Evolutionary conservation across 2,329 filamentous ascomycete genomes (phyloP).

Genomic region (Paracamarosporium sp.): DNA sequence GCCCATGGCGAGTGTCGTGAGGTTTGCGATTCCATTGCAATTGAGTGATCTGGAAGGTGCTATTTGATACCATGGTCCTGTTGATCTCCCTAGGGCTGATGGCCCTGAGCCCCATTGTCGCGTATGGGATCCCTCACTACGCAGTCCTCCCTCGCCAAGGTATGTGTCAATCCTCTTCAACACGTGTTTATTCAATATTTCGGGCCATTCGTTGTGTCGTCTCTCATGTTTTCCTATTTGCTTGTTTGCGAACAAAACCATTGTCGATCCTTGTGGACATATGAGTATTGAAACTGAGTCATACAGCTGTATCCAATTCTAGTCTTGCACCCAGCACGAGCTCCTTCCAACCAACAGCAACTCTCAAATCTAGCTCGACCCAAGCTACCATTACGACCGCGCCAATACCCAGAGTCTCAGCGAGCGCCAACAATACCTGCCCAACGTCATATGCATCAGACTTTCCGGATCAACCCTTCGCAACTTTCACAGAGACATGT

Average conservation of each 20-base stretch:
- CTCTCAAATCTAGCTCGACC: not conserved
- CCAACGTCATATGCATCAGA: constrained; percentile 5
- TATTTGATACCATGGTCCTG: not conserved
- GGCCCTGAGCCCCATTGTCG: not conserved
- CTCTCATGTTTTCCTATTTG: too few species aligned
- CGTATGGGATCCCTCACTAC: constrained; percentile 7
- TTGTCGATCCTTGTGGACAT: too few species aligned
- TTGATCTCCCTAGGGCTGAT: not conserved
- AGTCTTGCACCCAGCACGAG: constrained; percentile 1
- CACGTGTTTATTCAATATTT: too few species aligned
- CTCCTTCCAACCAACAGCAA: not conserved
- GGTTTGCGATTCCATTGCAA: too few species aligned
- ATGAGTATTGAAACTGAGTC: too few species aligned
- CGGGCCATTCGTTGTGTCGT: too few species aligned
- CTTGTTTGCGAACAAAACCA: too few species aligned
- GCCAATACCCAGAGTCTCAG: not conserved
- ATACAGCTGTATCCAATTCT: constrained; percentile 6
- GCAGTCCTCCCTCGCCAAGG: constrained; percentile 6
- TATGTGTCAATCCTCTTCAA: not conserved
- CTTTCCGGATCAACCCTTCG: constrained; percentile 1
- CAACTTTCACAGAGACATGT: constrained; percentile 1
- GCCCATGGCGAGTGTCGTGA: too few species aligned
- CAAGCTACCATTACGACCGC: constrained; percentile 6
- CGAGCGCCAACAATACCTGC: constrained; percentile 5
- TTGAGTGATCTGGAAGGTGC: not conserved